Evolutionary conservation across 2,329 filamentous ascomycete species (phyloP).

Genomic region (Tolypocladium ovalisporum): DNA sequence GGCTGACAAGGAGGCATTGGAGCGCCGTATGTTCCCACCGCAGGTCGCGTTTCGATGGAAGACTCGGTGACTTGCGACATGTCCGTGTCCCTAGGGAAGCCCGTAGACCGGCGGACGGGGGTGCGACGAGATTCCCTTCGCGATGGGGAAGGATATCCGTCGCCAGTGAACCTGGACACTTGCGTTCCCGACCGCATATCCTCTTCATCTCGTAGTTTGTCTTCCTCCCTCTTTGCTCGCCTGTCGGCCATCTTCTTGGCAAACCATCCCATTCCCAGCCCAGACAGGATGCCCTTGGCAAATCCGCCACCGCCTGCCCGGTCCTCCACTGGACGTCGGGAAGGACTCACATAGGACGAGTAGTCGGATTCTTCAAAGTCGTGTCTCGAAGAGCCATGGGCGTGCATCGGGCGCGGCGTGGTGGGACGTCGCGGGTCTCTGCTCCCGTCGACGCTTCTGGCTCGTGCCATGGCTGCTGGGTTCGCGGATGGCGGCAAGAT

Average conservation of each 20-base stretch:
- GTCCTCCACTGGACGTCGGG: slow-evolving; percentile 38
- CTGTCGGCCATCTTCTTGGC: slow-evolving; percentile 53
- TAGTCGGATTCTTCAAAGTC: slow-evolving; percentile 45
- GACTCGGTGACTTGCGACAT: slow-evolving; percentile 26
- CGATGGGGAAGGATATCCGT: slow-evolving; percentile 45
- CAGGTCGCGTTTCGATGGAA: slow-evolving; percentile 17
- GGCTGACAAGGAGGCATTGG: slow-evolving; percentile 6
- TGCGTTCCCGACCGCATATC: slow-evolving; percentile 48
- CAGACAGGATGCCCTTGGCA: slow-evolving; percentile 47
- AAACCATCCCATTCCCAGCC: slow-evolving; percentile 58
- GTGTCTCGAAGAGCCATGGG: slow-evolving; percentile 29
- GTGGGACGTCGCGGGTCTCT: slow-evolving; percentile 27
- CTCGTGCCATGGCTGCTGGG: slow-evolving; percentile 31
- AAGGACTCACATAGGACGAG: slow-evolving; percentile 52
- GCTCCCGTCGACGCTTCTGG: slow-evolving; percentile 32
- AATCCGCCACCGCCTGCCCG: slow-evolving; percentile 32
- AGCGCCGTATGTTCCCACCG: slow-evolving; percentile 13
- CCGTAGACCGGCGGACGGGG: slow-evolving; percentile 18
- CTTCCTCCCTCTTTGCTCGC: slow-evolving; percentile 34
- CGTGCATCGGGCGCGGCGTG: slow-evolving; percentile 37
- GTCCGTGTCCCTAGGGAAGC: slow-evolving; percentile 14
- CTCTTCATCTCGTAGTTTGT: slow-evolving; percentile 36
- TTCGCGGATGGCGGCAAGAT: slow-evolving; percentile 36
- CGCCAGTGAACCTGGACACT: slow-evolving; percentile 57
- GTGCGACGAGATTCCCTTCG: slow-evolving; percentile 23